These are phyloP conservation scores for Strobilomyces dryophilus DNA, from an alignment of 768 basidiomycete species.

Conservation along the genomic window DNA sequence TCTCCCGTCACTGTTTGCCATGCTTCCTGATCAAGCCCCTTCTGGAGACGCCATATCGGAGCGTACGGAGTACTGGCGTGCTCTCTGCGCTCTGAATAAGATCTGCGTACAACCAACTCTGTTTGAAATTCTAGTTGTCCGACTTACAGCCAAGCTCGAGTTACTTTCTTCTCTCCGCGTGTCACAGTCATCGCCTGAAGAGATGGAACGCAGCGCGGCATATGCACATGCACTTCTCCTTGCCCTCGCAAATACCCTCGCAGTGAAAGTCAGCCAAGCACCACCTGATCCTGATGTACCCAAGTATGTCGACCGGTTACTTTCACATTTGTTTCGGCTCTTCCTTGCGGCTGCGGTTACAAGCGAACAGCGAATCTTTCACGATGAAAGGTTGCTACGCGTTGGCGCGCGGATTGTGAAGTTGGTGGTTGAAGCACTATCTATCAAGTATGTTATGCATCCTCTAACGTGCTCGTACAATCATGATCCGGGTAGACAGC, in stretches of 20 bases:
- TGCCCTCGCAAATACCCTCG: constrained; percentile 60
- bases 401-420: constrained; percentile 64
- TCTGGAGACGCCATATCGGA: constrained; percentile 46
- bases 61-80: constrained; percentile 63
- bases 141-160: constrained; percentile 74
- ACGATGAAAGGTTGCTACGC: constrained; percentile 35
- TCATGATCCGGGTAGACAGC: constrained; percentile 40
- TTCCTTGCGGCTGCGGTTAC: constrained; percentile 41
- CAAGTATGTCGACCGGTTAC: constrained; percentile 75
- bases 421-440: constrained; percentile 59
- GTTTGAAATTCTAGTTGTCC: constrained; percentile 81
- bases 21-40: constrained; percentile 69
- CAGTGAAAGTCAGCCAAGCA: constrained; percentile 40
- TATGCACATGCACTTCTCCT: constrained; percentile 83
- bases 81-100: constrained; percentile 61
- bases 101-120: constrained; percentile 72
- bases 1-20: constrained; percentile 73
- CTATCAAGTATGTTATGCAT: constrained; percentile 53
- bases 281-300: constrained; percentile 65
- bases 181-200: constrained; percentile 22
- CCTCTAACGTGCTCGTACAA: background rate
- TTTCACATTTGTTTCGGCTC: constrained; percentile 68
- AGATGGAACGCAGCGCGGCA: constrained; percentile 63
- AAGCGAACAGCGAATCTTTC: constrained; percentile 22
- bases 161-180: constrained; percentile 45